A percentile compares a stretch with the other conserved stretches of the same genome.
These are phyloP conservation scores for Termitomyces sp. DNA, from an alignment of 768 basidiomycete species.

Conservation along the genomic window DNA sequence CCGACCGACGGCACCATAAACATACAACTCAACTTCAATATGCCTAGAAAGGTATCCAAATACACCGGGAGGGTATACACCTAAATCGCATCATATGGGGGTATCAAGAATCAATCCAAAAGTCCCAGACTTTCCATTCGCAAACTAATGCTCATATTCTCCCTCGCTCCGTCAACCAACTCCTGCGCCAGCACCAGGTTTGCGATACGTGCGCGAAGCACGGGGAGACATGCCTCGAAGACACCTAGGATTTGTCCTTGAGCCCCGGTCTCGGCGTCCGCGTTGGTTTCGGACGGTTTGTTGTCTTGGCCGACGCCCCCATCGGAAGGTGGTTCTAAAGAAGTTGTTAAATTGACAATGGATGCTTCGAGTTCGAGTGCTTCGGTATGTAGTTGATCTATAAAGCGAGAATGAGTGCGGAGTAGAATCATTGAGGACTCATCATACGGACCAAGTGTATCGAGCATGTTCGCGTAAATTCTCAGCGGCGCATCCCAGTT, in stretches of 20 bases:
- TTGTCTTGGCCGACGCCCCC: background rate
- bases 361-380: slow-evolving; percentile 19
- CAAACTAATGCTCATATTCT: slow-evolving; percentile 39
- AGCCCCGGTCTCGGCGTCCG: slow-evolving; percentile 11
- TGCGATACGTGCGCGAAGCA: slow-evolving; percentile 38
- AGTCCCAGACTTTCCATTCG: slow-evolving; percentile 45
- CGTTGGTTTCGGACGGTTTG: background rate
- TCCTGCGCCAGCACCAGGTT: slow-evolving; percentile 45
- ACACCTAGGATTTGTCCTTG: slow-evolving; percentile 34
- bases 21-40: background rate
- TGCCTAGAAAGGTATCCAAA: background rate
- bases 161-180: slow-evolving; percentile 42
- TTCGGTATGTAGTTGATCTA: slow-evolving; percentile 20
- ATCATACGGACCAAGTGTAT: slow-evolving; percentile 29
- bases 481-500: slow-evolving; percentile 36
- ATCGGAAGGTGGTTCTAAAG: background rate
- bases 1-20: too few species aligned
- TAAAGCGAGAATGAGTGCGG: too few species aligned
- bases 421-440: background rate
- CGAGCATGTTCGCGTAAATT: slow-evolving; percentile 36
- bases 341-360: slow-evolving; percentile 17
- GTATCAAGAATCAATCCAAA: slow-evolving; percentile 5
- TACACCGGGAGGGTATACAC: background rate
- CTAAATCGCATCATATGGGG: background rate
- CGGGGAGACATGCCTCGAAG: slow-evolving; percentile 41